Evolutionary conservation across 78 protist genomes (phyloP).

Genomic region (Tieghemostelium lacteum): DNA sequence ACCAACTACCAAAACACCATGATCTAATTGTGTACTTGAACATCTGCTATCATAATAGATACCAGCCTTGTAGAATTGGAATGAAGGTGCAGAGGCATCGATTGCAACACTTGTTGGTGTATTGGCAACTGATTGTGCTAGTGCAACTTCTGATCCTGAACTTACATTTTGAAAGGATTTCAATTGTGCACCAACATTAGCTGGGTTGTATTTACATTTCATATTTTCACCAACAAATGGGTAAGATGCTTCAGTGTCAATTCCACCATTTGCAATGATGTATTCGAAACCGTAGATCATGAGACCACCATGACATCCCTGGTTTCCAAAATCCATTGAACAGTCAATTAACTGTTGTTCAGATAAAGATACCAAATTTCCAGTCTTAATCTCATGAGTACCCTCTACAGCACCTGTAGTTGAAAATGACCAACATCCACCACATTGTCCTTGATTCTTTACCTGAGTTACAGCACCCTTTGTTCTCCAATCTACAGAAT

Average conservation of each 20-base stretch:
- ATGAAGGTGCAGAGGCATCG: constrained; percentile 82
- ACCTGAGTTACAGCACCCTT: constrained; percentile 84
- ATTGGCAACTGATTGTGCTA: neutral
- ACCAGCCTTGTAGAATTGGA: constrained; percentile 90
- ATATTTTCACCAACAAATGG: constrained; percentile 84
- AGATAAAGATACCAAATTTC: constrained; percentile 53
- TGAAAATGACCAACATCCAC: constrained; percentile 92
- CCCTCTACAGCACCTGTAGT: constrained; percentile 80
- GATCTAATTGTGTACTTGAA: constrained; percentile 78
- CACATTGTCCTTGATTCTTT: constrained; percentile 91
- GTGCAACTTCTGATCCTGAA: constrained; percentile 66
- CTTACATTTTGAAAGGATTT: constrained; percentile 28
- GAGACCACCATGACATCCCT: constrained; percentile 87
- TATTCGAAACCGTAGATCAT: constrained; percentile 77
- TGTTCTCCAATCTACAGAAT: constrained; percentile 81
- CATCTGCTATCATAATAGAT: constrained; percentile 65
- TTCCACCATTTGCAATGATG: constrained; percentile 69
- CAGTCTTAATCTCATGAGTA: constrained; percentile 42
- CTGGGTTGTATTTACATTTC: constrained; percentile 11
- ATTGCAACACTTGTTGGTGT: constrained; percentile 90
- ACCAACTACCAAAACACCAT: constrained; percentile 93
- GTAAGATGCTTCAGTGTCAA: constrained; percentile 88
- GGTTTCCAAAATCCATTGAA: constrained; percentile 65
- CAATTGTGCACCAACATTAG: constrained; percentile 20
- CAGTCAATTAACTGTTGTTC: constrained; percentile 89